These are phyloP conservation scores for Microbotryum silenes-acaulis DNA, from an alignment of 1,284 basidiomycete species.

Conservation along the genomic window DNA sequence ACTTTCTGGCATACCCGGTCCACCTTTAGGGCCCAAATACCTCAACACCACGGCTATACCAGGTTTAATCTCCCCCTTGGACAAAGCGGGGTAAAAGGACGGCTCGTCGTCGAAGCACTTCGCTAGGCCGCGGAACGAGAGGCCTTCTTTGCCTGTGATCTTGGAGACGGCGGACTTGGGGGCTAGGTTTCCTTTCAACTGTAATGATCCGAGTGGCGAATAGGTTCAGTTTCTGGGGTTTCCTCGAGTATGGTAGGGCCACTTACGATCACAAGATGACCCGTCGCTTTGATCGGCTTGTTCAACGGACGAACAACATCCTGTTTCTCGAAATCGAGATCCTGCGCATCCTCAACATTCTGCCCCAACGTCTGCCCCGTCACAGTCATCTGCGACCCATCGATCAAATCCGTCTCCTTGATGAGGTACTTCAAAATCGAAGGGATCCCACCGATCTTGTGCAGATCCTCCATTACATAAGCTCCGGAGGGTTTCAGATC, in stretches of 20 bases:
- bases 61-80: slow-evolving; percentile 65
- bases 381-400: slow-evolving; percentile 34
- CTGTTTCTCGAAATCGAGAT: slow-evolving; percentile 28
- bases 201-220: slow-evolving; percentile 33
- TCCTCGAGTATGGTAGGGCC: neutral
- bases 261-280: slow-evolving; percentile 35
- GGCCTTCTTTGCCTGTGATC: slow-evolving; percentile 88
- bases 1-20: slow-evolving; percentile 9
- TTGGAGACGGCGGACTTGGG: slow-evolving; percentile 66
- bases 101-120: slow-evolving; percentile 60
- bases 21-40: slow-evolving; percentile 11
- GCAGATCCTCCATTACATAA: slow-evolving; percentile 46
- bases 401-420: slow-evolving; percentile 11
- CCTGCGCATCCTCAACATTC: slow-evolving; percentile 28
- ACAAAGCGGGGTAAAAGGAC: slow-evolving; percentile 73
- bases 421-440: slow-evolving; percentile 24
- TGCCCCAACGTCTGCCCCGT: slow-evolving; percentile 41
- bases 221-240: slow-evolving; percentile 17
- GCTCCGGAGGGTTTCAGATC: slow-evolving; percentile 45
- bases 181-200: slow-evolving; percentile 39
- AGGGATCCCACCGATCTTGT: slow-evolving; percentile 45
- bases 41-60: slow-evolving; percentile 10
- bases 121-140: slow-evolving; percentile 57
- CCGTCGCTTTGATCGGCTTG: slow-evolving; percentile 35
- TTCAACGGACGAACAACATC: slow-evolving; percentile 37